Evolutionary conservation across 2,329 filamentous ascomycete species (phyloP).

Genomic region (Cladosporium sp.): DNA sequence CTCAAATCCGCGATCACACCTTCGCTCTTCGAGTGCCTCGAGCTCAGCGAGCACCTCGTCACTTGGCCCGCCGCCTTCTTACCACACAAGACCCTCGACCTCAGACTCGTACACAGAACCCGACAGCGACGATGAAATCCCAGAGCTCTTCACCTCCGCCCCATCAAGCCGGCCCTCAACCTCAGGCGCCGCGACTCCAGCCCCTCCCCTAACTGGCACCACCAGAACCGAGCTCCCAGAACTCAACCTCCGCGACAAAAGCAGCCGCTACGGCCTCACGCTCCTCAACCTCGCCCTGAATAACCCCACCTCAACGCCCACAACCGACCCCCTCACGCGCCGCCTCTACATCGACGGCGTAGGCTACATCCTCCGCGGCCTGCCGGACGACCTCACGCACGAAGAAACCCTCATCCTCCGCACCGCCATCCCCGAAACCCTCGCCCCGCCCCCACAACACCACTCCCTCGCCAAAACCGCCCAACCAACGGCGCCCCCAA

Average conservation of each 20-base stretch:
- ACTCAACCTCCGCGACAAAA: neutral
- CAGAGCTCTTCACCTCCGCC: conserved; percentile 1
- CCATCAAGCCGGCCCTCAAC: conserved; percentile 8
- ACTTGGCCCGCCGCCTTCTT: conserved; percentile 7
- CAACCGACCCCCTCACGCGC: neutral
- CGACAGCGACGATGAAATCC: neutral
- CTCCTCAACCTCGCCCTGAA: conserved; percentile 6
- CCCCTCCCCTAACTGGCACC: neutral
- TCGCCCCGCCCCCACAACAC: conserved; percentile 16
- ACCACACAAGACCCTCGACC: neutral
- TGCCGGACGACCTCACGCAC: conserved; percentile 52
- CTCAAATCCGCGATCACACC: neutral
- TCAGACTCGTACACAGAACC: neutral
- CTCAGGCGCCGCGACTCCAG: conserved; percentile 1
- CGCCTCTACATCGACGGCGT: conserved; percentile 60
- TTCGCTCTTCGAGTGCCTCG: neutral
- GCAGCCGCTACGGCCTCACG: neutral
- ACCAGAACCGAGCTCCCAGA: neutral
- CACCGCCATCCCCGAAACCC: conserved; percentile 42
- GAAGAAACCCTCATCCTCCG: conserved; percentile 50
- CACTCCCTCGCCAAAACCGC: conserved; percentile 18
- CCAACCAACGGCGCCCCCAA: conserved; percentile 7
- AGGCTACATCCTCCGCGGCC: conserved; percentile 57
- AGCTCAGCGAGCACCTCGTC: neutral
- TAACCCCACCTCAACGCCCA: neutral